Evolutionary conservation across 2,329 filamentous ascomycete species (phyloP), one percentile per base, ranked within the genome.

Genomic region (Neonectria ditissima): DNA sequence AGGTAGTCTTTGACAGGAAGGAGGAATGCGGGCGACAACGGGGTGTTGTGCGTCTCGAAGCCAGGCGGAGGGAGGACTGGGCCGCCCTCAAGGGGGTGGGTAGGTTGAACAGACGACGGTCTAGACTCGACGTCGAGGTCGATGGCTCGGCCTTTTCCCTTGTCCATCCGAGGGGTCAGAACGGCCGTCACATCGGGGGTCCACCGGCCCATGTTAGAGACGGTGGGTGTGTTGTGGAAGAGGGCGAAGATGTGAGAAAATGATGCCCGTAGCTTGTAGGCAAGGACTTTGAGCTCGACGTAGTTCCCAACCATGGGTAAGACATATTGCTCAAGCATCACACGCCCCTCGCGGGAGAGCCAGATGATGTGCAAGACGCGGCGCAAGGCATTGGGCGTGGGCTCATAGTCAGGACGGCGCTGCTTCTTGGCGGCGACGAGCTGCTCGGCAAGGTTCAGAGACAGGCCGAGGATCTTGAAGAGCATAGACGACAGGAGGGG

Each of bases 171-270:
- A 13, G 80, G 76, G 14, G 79, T 76, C 30, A 78, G 66, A 9
- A 76, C 73, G 65, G 77, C 77, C 14, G 77, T 79, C 51, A 81
- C 76, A 53, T 85, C 83, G 13, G 84, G 82, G 1, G 82, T 83
- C 66, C 83, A 81, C 63, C 86, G 81, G 20, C 85, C 85, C 73
- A 88, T 84, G 37, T 85, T 82, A 47, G 89, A 90, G 60, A 97
- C 87, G 0, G 91, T 86, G 0, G 95, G 95, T 56, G 93, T 89
- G 79, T 97, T 97, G 81, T 97, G 93, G 76, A 97, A 98, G 13
- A 98, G 86, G 57, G 97, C 96, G 77, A 97, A 97, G 69, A 99
- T 93, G 80, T 99, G 95, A 73, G 97, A 96, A 76, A 98, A 97
- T 20, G 93, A 97, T 16, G 96, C 96, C 64, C 93, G 90, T 14